Evolutionary conservation across 2,329 filamentous ascomycete genomes (phyloP), one percentile per base, ranked within the genome.

Genomic region (Aspergillus flavus): DNA sequence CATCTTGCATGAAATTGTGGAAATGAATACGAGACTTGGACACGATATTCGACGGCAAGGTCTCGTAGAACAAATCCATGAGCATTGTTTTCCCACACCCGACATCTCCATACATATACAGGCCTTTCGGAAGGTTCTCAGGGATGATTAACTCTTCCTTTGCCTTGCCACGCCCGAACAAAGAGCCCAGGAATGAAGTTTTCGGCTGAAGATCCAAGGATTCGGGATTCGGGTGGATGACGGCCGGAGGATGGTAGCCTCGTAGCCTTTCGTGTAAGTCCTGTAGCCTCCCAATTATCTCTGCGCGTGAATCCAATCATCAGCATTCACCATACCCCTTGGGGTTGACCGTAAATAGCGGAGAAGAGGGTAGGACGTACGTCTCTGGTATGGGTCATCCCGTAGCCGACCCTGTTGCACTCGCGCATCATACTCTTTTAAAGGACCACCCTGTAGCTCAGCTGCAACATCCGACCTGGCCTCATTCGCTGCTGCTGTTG

Each of bases 1-100:
- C 91, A 77, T 96, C 92, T 78, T 98, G 95, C 95, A 99, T 99
- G 83, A 99, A 99, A 78, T 97, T 97, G 83, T 98, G 93, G 80
- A 99, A 99, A 82, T 99, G 95, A 73, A 99, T 97, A 55, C 95
- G 86, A 54, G 90, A 96, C 82, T 97, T 97, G 36, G 88, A 87
- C 62, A 84, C 86, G 68, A 98, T 93, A 64, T 90, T 90, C 19
- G 82, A 77, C 0, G 95, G 95, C 26, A 98, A 82, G 0, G 94
- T 97, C 68, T 98, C 94, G 81, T 94, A 97, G 78, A 98, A 97
- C 57, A 99, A 83, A 76, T 99, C 94, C 95, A 99, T 99, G 75
- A 99, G 84, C 95, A 99, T 99, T 2, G 95, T 99, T 84, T 99
- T 99, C 66, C 95, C 95, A 72, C 93, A 96, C 46, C 95, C 95